Percentiles rank a stretch among this genome's conserved stretches.
These are phyloP conservation scores for Dimocarpus longan DNA, from an alignment of 345 rosid species.

Conservation along the genomic window DNA sequence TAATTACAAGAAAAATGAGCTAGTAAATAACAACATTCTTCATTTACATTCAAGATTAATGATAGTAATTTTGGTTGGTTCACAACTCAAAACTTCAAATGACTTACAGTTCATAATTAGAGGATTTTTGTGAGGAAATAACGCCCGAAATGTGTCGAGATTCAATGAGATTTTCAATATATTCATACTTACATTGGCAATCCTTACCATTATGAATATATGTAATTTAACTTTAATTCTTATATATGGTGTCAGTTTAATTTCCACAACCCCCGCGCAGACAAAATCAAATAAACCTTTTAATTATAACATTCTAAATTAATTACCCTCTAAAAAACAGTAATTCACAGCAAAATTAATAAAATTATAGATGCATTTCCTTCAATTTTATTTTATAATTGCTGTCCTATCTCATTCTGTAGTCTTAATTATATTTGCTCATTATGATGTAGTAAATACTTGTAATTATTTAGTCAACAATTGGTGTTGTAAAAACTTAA, in stretches of 20 bases:
- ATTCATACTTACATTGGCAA: not conserved
- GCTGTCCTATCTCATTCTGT: not conserved
- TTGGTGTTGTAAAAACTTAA: not conserved
- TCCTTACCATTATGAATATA: not conserved
- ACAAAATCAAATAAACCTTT: not conserved
- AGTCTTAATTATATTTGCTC: not conserved
- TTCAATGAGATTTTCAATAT: not conserved
- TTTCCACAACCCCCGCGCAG: not conserved
- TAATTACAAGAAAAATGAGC: not conserved
- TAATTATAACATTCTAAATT: not conserved
- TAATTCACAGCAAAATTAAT: not conserved
- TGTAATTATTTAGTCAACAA: not conserved
- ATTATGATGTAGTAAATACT: not conserved
- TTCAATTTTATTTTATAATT: not conserved
- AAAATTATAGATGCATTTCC: not conserved
- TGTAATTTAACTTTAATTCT: not conserved
- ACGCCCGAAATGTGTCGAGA: not conserved
- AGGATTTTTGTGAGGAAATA: not conserved
- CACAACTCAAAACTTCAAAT: not conserved
- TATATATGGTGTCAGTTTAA: not conserved
- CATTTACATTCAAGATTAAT: not conserved
- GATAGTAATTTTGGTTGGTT: not conserved
- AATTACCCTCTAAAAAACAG: not conserved
- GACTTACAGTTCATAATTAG: not conserved
- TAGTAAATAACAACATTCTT: slow-evolving; percentile 8